Base-by-base conservation (phyloP, 208 protist genomes). In the Herpetomonas samuelpessoai region DNA sequence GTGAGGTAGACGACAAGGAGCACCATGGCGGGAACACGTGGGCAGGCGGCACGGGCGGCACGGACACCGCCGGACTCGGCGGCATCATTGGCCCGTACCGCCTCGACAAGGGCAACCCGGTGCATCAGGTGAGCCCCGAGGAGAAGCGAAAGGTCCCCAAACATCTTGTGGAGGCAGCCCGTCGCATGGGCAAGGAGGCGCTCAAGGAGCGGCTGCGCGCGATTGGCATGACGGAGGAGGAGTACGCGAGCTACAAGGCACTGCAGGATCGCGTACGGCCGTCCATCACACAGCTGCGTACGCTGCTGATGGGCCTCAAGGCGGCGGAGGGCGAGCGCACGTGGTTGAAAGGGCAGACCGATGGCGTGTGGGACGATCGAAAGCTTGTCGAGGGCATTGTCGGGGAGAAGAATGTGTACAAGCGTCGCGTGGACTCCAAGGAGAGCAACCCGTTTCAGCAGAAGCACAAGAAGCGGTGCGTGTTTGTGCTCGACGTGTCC, bases 1-100 rank as follows among this genome's bases (percentile, higher is more conserved):
- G 91, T 57, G 80, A 95, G 71, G 69, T 86, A 12, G 91, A 97
- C 58, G 79, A 95, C 71, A 79, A 85, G 50, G 86, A 93, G 38
- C 94, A 97, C 71, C 86, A 95, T 61, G 93, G 91, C 16, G 93
- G 93, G 31, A 97, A 97, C 71, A 95, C 79, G 12, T 97, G 85
- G 80, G 93, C 93, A 0, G 93, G 93, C 30, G 93, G 93, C 21
- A 96, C 86, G 19, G 86, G 88, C 29, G 89, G 86, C 44, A 92
- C 82, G 18, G 89, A 93, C 60, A 96, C 86, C 28, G 89, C 89
- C 6, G 89, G 85, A 0, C 66, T 95, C 19, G 91, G 91, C 14
- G 93, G 93, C 28, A 64, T 88, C 29, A 72, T 95, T 12, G 93
- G 91, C 1, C 93, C 93, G 9, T 96, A 96, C 57, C 84, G 93